Base-by-base conservation (phyloP, 2,329 filamentous ascomycete species). In the Paecilomyces fulvus region DNA sequence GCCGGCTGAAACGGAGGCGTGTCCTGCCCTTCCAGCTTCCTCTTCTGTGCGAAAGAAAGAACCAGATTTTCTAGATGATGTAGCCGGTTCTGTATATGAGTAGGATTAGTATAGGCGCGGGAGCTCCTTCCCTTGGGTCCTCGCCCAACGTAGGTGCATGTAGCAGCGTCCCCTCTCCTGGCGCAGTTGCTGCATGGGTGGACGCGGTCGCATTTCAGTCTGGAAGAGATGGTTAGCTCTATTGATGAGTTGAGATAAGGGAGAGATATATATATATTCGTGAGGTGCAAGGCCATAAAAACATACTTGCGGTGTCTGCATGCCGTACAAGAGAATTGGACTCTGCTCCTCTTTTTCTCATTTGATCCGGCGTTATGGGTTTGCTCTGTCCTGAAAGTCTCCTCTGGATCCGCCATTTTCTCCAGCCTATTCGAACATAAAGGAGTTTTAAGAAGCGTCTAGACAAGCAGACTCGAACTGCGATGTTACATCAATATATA, bases 271-370 rank as follows among this genome's bases (percentile, higher is more conserved):
- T 9, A 30, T 11, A 10, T 46, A 53, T 60, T 30, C 60, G 31
- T 14, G 21, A 21, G 4, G 37, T 46, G 20, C 11, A 1, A 30
- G 17, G 7, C 25, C 10, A 25, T 49, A 46, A n/a, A 21, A 55
- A 46, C 67, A 52, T 64, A 72, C 70, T 73, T 73, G 52, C 70
- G 66, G 37, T 58, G 65, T 60, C 70, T 64, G 58, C 70, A 73
- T 11, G 68, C 65, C n/a, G 68, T 73, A 57, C 70, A 73, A 14
- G 70, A 73, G 49, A 72, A 66, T 58, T 73, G 70, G n/a, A 73
- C 70, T 46, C 70, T 58, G 30, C 65, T 70, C 56, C 69, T 65
- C 56, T 72, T 73, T 56, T 66, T 68, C 17, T 61, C 61, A 6
- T 58, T 60, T 9, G 50, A n/a, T 6, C 23, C n/a, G 17, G 31